Percentiles rank a stretch among this genome's conserved stretches.
phyloP scores from a whole-genome alignment of 2,329 filamentous ascomycete genomes.

The Catunica adiposa region DNA sequence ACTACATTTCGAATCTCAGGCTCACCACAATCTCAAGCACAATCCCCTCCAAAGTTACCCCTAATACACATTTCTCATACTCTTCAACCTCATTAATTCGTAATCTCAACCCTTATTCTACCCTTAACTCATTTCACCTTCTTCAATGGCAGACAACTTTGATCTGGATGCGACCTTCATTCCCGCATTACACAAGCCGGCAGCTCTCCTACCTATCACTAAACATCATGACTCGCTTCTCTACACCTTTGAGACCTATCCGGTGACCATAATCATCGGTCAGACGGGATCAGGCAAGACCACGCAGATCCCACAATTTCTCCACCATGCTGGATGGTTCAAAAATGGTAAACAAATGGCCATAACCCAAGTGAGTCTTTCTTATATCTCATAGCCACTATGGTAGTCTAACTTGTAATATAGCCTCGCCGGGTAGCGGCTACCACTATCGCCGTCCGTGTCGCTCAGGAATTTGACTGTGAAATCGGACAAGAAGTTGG shows the following conservation, averaged over 20 bases:
- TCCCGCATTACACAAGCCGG: slow-evolving; percentile 70
- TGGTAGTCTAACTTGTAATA: slow-evolving; percentile 14
- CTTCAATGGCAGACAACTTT: slow-evolving; percentile 31
- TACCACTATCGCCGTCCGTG: slow-evolving; percentile 72
- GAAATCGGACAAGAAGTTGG: slow-evolving; percentile 81
- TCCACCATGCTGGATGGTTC: slow-evolving; percentile 82
- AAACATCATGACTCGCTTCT: slow-evolving; percentile 64
- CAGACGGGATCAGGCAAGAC: slow-evolving; percentile 94
- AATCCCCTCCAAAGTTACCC: no score
- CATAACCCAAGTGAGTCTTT: slow-evolving; percentile 60
- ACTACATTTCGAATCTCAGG: no score
- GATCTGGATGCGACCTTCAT: slow-evolving; percentile 47
- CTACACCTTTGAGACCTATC: slow-evolving; percentile 70
- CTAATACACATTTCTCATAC: no score
- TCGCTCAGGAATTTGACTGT: slow-evolving; percentile 77
- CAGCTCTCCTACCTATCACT: slow-evolving; percentile 70
- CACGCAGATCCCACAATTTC: slow-evolving; percentile 84
- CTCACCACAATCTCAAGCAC: no score
- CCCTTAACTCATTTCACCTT: slow-evolving; percentile 21
- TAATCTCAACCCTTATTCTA: slow-evolving; percentile 3
- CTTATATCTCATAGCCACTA: neutral
- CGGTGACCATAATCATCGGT: slow-evolving; percentile 77
- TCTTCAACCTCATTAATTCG: neutral
- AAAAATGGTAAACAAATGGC: slow-evolving; percentile 66
- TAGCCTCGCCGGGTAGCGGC: slow-evolving; percentile 81